Percentiles rank a stretch among this genome's conserved stretches.
Conservation (phyloP, 73 alveolate genomes). For the Symbiodinium natans region DNA sequence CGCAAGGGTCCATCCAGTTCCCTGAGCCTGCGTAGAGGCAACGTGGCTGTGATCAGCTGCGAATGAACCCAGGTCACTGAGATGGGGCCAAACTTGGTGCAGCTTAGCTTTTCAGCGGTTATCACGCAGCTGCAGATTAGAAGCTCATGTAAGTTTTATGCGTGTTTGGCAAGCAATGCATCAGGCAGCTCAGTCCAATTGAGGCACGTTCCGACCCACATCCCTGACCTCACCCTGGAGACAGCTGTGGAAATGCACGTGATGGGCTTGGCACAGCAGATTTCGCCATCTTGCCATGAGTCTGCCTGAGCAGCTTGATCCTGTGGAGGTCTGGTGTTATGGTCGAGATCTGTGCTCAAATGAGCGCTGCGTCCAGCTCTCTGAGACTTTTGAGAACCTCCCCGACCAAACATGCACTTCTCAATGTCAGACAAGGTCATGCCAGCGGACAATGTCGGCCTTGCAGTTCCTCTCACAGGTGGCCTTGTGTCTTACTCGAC, state of each 20-base stretch:
- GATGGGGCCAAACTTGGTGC: conserved; percentile 72
- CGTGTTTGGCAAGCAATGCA: background rate
- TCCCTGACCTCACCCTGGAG: conserved; percentile 31
- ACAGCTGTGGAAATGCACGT: conserved; percentile 25
- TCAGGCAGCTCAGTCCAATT: background rate
- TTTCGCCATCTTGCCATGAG: background rate
- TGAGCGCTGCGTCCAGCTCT: conserved; percentile 32
- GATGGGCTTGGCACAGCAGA: background rate
- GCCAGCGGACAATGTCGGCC: conserved; percentile 55
- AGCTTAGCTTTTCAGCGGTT: background rate
- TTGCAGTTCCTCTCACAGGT: conserved; percentile 40
- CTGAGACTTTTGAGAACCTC: no score
- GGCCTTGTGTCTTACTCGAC: conserved; percentile 37
- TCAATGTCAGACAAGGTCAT: no score
- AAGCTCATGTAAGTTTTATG: background rate
- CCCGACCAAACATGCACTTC: no score
- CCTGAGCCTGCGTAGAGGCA: no score
- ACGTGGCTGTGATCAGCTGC: no score
- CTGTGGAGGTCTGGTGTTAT: conserved; percentile 60
- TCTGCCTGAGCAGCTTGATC: background rate
- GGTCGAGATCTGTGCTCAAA: conserved; percentile 58
- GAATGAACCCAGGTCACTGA: conserved; percentile 83
- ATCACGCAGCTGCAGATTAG: background rate
- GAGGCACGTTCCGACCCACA: conserved; percentile 69
- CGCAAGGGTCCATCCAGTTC: no score